Base-by-base conservation (phyloP, 2,329 filamentous ascomycete genomes). In the Cladobotryum mycophilum region DNA sequence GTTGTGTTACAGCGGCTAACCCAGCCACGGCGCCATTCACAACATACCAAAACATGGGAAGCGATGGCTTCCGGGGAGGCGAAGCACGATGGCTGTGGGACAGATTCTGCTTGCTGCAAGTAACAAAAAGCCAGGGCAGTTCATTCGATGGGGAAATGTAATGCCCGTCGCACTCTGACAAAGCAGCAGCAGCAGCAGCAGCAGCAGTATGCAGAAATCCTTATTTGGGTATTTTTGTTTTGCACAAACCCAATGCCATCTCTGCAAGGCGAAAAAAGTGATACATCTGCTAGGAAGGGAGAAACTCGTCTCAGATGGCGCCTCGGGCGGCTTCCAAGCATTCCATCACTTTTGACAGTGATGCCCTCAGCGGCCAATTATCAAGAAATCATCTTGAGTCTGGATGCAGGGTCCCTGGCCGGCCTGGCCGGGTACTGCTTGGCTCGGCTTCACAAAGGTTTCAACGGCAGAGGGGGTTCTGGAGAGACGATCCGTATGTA, bases 21-120 rank as follows among this genome's bases (percentile, higher is more conserved):
- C 25, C 25, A 30, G 25, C 25, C 25, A 30, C 25, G 25, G 25
- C 25, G 25, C 25, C 25, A 30, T 30, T 30, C 25, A 30, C 25
- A 30, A 30, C 25, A 30, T 30, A 30, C 25, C 25, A 30, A 30
- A 30, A 8, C 25, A 30, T 30, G 25, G 8, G 25, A 5, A 30
- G 9, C 25, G 25, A 30, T 30, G 25, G 25, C 30, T 35, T 22
- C 46, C 47, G 49, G 49, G 45, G 49, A 48, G 49, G 49, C 49
- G 49, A 52, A 48, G 45, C 45, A 52, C 25, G 45, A 41, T 44
- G 22, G 43, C 41, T 45, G 49, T 41, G 40, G 20, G 48, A n/a
- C 36, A n/a, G 36, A 14, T 38, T n/a, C 36, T 38, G 17, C 49
- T 44, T n/a, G 17, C 49, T 44, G 45, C 49, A 30, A 45, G 49